Percentiles rank a stretch among this genome's conserved stretches.
Evolutionary conservation across 148 eudicot genomes (phyloP).

Genomic region (Polygonum aviculare): DNA sequence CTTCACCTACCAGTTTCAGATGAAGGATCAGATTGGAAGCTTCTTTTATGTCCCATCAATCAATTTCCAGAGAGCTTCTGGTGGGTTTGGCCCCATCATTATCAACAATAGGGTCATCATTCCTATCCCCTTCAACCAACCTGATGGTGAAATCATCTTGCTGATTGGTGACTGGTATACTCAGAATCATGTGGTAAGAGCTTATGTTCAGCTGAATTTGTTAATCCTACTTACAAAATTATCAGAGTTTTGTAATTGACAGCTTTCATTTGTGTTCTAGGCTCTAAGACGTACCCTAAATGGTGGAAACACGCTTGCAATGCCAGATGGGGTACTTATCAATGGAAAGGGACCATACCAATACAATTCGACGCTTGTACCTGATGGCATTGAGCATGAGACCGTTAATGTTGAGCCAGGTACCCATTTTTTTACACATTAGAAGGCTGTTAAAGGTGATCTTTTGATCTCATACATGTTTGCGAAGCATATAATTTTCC

Average conservation of each 20-base stretch:
- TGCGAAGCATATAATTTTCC: too few species aligned
- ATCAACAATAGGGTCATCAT: conserved; percentile 48
- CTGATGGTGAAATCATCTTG: conserved; percentile 69
- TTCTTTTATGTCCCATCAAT: conserved; percentile 77
- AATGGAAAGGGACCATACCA: conserved; percentile 94
- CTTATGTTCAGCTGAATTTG: neutral
- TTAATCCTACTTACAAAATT: neutral
- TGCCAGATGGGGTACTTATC: conserved; percentile 95
- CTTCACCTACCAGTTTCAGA: conserved; percentile 86
- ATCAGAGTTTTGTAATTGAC: neutral
- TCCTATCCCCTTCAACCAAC: conserved; percentile 59
- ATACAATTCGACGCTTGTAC: conserved; percentile 69
- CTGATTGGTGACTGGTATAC: conserved; percentile 95
- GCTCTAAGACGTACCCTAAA: conserved; percentile 54
- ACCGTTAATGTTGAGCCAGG: conserved; percentile 85
- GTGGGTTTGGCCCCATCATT: conserved; percentile 72
- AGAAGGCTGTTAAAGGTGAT: neutral
- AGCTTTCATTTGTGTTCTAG: conserved; percentile 23
- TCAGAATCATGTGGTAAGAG: conserved; percentile 64
- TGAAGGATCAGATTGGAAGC: conserved; percentile 91
- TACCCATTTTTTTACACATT: conserved; percentile 14
- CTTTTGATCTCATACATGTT: too few species aligned
- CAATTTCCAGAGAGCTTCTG: conserved; percentile 83
- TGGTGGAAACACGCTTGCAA: conserved; percentile 62
- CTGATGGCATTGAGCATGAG: conserved; percentile 53